These are phyloP conservation scores for Chalaropsis ovoidea DNA, from an alignment of 2,329 filamentous ascomycete genomes.

Conservation along the genomic window DNA sequence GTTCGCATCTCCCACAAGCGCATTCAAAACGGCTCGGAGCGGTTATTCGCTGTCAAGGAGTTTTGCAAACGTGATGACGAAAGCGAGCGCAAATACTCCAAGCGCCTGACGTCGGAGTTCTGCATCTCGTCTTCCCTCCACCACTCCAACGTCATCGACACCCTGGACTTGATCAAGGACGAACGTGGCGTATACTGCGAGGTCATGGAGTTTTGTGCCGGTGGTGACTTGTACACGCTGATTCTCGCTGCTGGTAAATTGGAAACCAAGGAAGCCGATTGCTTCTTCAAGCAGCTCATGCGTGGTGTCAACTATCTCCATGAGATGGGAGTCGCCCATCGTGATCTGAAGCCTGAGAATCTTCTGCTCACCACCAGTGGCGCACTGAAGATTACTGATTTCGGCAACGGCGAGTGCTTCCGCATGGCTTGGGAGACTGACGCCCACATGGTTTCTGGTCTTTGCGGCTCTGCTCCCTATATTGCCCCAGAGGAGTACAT, in stretches of 20 bases:
- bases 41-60: slow-evolving; percentile 95
- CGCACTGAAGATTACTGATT: slow-evolving; percentile 93
- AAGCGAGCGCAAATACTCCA: slow-evolving; percentile 95
- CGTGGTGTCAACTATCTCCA: slow-evolving; percentile 98
- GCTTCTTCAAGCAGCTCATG: slow-evolving; percentile 99
- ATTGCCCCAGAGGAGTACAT: slow-evolving; percentile 95
- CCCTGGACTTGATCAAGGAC: slow-evolving; percentile 87
- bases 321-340: slow-evolving; percentile 96
- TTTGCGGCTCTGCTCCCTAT: slow-evolving; percentile 93
- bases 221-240: slow-evolving; percentile 88
- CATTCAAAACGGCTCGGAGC: slow-evolving; percentile 72
- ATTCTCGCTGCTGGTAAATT: slow-evolving; percentile 86
- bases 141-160: slow-evolving; percentile 97
- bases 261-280: slow-evolving; percentile 86
- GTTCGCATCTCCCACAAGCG: slow-evolving; percentile 96
- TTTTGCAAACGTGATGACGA: slow-evolving; percentile 91
- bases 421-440: slow-evolving; percentile 99
- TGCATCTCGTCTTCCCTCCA: slow-evolving; percentile 95
- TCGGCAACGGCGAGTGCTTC: slow-evolving; percentile 98
- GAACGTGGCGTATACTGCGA: slow-evolving; percentile 97
- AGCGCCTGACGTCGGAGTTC: slow-evolving; percentile 91
- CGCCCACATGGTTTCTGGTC: slow-evolving; percentile 92
- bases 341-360: slow-evolving; percentile 94
- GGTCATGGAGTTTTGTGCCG: slow-evolving; percentile 98
- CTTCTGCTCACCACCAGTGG: slow-evolving; percentile 86